Conservation (phyloP, 2,329 filamentous ascomycete genomes). For the Trichoderma arundinaceum region DNA sequence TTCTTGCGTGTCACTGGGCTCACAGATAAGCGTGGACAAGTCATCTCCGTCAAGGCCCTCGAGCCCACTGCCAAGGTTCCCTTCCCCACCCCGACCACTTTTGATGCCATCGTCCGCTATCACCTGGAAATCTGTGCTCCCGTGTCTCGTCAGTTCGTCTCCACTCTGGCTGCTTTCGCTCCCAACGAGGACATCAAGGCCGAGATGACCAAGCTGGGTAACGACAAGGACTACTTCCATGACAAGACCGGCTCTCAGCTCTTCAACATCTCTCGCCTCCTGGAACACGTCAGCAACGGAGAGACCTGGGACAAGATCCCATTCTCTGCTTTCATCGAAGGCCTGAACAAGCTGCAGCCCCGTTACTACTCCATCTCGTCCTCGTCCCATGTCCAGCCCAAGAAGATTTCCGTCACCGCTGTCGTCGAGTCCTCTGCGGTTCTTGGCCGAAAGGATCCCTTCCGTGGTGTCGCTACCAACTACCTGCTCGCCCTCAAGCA, state of each 20-base stretch:
- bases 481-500: conserved; percentile 94
- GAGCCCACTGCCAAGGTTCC: conserved; percentile 97
- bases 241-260: conserved; percentile 80
- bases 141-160: conserved; percentile 93
- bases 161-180: conserved; percentile 85
- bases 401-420: conserved; percentile 93
- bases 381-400: conserved; percentile 89
- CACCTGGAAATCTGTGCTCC: conserved; percentile 96
- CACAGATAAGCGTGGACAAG: conserved; percentile 74
- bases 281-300: conserved; percentile 73
- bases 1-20: conserved; percentile 83
- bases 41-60: conserved; percentile 87
- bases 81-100: conserved; percentile 96
- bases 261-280: conserved; percentile 87
- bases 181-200: conserved; percentile 83
- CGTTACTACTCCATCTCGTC: conserved; percentile 99
- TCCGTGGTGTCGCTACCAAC: conserved; percentile 96
- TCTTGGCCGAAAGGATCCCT: conserved; percentile 75
- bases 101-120: conserved; percentile 90
- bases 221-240: conserved; percentile 95
- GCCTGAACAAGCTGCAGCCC: conserved; percentile 91
- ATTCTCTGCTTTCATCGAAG: conserved; percentile 94
- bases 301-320: conserved; percentile 83
- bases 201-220: conserved; percentile 86
- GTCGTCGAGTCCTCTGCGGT: conserved; percentile 86